Evolutionary conservation across 2,329 filamentous ascomycete species (phyloP).

Genomic region (Fusarium sp.): DNA sequence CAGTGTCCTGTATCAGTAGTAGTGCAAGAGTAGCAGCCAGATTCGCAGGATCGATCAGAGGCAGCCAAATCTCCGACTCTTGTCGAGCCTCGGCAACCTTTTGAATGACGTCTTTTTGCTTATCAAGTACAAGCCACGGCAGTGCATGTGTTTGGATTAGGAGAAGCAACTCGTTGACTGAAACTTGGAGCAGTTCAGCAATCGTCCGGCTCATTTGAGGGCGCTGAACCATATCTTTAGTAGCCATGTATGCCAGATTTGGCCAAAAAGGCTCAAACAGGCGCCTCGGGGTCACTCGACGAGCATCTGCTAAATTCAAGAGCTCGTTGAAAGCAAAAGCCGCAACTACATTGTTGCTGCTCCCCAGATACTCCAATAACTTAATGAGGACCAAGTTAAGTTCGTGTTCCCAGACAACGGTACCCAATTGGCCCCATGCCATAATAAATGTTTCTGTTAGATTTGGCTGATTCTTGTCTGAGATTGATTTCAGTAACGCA

Average conservation of each 20-base stretch:
- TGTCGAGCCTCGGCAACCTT: slow-evolving; percentile 84
- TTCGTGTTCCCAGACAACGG: slow-evolving; percentile 81
- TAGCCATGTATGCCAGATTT: slow-evolving; percentile 82
- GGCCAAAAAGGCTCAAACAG: slow-evolving; percentile 91
- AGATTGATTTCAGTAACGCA: slow-evolving; percentile 77
- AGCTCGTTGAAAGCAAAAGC: slow-evolving; percentile 87
- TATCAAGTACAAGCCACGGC: slow-evolving; percentile 85
- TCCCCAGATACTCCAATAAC: slow-evolving; percentile 87
- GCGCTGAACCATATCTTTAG: slow-evolving; percentile 82
- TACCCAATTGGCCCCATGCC: slow-evolving; percentile 87
- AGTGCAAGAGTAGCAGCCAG: slow-evolving; percentile 69
- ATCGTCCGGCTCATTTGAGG: slow-evolving; percentile 87
- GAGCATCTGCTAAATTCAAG: slow-evolving; percentile 75
- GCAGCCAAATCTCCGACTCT: slow-evolving; percentile 70
- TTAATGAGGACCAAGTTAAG: slow-evolving; percentile 87
- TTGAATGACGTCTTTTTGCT: slow-evolving; percentile 81
- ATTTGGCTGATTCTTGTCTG: slow-evolving; percentile 73
- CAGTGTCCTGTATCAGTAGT: slow-evolving; percentile 68
- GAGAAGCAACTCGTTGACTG: slow-evolving; percentile 78
- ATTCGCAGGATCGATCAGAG: slow-evolving; percentile 68
- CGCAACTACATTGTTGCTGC: slow-evolving; percentile 82
- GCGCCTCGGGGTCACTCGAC: slow-evolving; percentile 71
- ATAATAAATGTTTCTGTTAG: slow-evolving; percentile 87
- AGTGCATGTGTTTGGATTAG: slow-evolving; percentile 84
- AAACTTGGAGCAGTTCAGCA: slow-evolving; percentile 83